phyloP scores from a whole-genome alignment of 2,329 filamentous ascomycete genomes.

The Aspergillus pseudoterreus region DNA sequence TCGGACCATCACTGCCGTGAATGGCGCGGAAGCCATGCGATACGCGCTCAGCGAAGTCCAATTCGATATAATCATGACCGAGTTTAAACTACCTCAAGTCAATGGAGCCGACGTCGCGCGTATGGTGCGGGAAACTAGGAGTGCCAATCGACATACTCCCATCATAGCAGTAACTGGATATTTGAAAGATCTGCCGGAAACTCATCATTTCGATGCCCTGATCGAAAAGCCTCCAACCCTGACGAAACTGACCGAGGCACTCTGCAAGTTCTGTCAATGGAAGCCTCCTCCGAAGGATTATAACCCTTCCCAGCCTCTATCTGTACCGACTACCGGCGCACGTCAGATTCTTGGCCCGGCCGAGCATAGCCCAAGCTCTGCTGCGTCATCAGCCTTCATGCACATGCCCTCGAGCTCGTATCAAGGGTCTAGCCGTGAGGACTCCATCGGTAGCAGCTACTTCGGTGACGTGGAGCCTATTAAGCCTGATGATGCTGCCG shows the following conservation, averaged over 20 bases:
- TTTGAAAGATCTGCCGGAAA: constrained; percentile 91
- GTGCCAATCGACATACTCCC: constrained; percentile 88
- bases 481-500: constrained; percentile 71
- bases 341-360: constrained; percentile 60
- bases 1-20: constrained; percentile 85
- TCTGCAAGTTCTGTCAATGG: constrained; percentile 89
- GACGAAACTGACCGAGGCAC: constrained; percentile 82
- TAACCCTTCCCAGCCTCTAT: constrained; percentile 50
- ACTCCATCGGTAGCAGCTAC: constrained; percentile 78
- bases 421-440: constrained; percentile 74
- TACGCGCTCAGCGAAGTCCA: constrained; percentile 97
- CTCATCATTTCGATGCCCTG: constrained; percentile 91
- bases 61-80: constrained; percentile 97
- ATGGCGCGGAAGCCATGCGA: constrained; percentile 85
- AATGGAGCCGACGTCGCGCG: constrained; percentile 93
- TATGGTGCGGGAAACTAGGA: constrained; percentile 97
- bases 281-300: constrained; percentile 67
- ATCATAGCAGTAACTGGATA: constrained; percentile 97
- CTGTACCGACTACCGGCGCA: constrained; percentile 59
- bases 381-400: constrained; percentile 70
- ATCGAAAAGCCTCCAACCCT: constrained; percentile 96
- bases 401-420: constrained; percentile 71
- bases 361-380: constrained; percentile 81
- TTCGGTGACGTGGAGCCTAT: constrained; percentile 83
- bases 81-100: constrained; percentile 91